phyloP scores from a whole-genome alignment of 2,329 filamentous ascomycete species.

The Aspergillus puulaauensis region DNA sequence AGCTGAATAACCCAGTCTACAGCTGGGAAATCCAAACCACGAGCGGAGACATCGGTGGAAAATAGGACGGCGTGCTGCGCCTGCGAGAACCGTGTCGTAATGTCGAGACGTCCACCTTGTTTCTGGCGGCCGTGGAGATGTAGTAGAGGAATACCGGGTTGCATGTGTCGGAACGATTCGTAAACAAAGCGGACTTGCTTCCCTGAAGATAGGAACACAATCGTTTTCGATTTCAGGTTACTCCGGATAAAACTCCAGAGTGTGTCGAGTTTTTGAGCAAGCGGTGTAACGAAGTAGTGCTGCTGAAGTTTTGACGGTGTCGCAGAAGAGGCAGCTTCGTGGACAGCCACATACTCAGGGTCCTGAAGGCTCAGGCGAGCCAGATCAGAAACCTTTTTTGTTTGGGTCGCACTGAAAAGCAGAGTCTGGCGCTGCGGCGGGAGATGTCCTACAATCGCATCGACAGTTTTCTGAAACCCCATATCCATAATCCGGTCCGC shows the following conservation, averaged over 20 bases:
- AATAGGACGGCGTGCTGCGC: constrained; percentile 86
- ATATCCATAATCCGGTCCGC: constrained; percentile 97
- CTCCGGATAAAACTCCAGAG: constrained; percentile 89
- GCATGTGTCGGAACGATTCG: constrained; percentile 87
- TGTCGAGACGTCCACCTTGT: constrained; percentile 82
- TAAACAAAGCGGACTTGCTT: constrained; percentile 97
- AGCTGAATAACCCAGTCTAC: constrained; percentile 99
- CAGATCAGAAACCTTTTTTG: constrained; percentile 87
- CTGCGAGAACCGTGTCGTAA: constrained; percentile 77
- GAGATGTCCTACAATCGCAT: constrained; percentile 89
- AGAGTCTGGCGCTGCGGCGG: constrained; percentile 84
- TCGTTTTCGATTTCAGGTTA: constrained; percentile 89
- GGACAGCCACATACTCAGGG: constrained; percentile 92
- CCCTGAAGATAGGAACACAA: constrained; percentile 91
- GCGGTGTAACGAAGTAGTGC: constrained; percentile 82
- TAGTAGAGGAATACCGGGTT: constrained; percentile 88
- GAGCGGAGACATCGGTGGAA: constrained; percentile 90
- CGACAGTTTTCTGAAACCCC: constrained; percentile 88
- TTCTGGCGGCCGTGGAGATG: constrained; percentile 95
- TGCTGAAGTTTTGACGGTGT: constrained; percentile 85
- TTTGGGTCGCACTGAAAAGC: constrained; percentile 95
- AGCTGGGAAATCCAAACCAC: constrained; percentile 91
- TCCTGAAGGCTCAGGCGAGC: constrained; percentile 84
- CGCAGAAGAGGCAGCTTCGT: constrained; percentile 75
- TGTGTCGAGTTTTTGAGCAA: constrained; percentile 87